A percentile compares a stretch with the other conserved stretches of the same genome.
phyloP scores from a whole-genome alignment of 2,329 filamentous ascomycete genomes.

The Sarocladium strictum region DNA sequence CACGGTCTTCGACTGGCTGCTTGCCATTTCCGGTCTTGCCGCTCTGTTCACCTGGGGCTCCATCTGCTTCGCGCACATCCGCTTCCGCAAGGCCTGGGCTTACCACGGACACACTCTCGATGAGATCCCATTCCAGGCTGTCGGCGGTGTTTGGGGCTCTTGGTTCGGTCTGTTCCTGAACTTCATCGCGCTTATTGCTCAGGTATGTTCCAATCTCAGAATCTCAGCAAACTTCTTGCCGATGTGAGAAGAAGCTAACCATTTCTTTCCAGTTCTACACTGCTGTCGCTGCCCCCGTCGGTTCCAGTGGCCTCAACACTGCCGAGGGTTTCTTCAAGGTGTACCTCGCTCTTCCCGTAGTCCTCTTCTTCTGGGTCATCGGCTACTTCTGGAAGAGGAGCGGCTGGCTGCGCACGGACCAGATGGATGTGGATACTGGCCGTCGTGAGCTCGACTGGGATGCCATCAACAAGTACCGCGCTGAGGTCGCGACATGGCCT shows the following conservation, averaged over 20 bases:
- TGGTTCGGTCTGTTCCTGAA: conserved; percentile 56
- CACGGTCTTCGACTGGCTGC: conserved; percentile 55
- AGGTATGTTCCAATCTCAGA: conserved; percentile 26
- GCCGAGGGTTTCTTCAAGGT: conserved; percentile 49
- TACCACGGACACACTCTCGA: conserved; percentile 54
- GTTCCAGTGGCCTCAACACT: conserved; percentile 26
- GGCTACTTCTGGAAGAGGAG: conserved; percentile 62
- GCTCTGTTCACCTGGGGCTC: conserved; percentile 60
- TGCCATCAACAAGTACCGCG: conserved; percentile 49
- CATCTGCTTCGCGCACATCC: conserved; percentile 58
- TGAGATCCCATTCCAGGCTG: conserved; percentile 60
- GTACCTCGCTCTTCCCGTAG: conserved; percentile 49
- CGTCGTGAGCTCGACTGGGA: conserved; percentile 63
- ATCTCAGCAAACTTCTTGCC: neutral
- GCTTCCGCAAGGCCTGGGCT: conserved; percentile 55
- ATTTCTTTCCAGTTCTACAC: conserved; percentile 38
- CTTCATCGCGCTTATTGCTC: conserved; percentile 47
- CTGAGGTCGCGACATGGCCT: conserved; percentile 43
- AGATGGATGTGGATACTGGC: conserved; percentile 65
- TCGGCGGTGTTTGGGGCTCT: conserved; percentile 57
- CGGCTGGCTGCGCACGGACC: conserved; percentile 48
- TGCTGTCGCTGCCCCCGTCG: conserved; percentile 34
- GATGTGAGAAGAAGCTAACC: neutral
- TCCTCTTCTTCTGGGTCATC: conserved; percentile 48
- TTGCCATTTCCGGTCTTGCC: conserved; percentile 54